Evolutionary conservation across 179 eudicot genomes (phyloP), one percentile per base, ranked within the genome.

Genomic region (Nepenthes alata): DNA sequence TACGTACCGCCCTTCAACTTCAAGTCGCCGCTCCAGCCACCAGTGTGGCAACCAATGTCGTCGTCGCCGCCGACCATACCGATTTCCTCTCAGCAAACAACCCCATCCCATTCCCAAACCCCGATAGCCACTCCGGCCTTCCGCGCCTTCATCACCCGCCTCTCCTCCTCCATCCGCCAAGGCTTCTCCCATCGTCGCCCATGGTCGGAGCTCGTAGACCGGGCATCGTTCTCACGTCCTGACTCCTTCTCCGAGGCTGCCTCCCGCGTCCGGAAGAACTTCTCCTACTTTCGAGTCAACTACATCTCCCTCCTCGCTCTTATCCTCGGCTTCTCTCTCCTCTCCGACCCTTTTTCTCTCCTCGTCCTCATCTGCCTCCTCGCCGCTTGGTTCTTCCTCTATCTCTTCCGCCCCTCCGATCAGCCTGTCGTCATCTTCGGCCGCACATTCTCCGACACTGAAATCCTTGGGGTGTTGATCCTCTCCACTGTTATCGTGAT

Each of bases 161-260:
- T 81, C 62, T 53, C 74, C 70, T 50, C 81, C 73, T 62, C 86
- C 47, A 14, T 82, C 76, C 88, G 84, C 59, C 83, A 74, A 1
- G 64, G 77, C 68, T 58, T 82, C 71, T 65, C 95, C 39, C 82
- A 78, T 0, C 84, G 85, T 78, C 90, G 95, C 63, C 90, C 95
- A 1, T 87, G 89, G 88, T 35, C 35, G 2, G 95, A 87, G n/a
- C 90, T 87, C 60, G 47, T 82, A 63, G 95, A 87, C 62, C 86
- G 88, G 11, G 35, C 85, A 66, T 75, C 90, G 57, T 70, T 87
- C 73, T 34, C 83, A 55, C 85, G 86, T 0, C 90, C 95, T 2
- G 84, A 80, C 5, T 76, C 82, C 60, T 66, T 84, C 59, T 64
- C 95, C 75, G 89, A 87, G 2, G 85, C 95, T 67, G 58, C 69